These are phyloP conservation scores for Gaeumannomyces sp. DNA, from an alignment of 2,329 filamentous ascomycete species.

Conservation along the genomic window DNA sequence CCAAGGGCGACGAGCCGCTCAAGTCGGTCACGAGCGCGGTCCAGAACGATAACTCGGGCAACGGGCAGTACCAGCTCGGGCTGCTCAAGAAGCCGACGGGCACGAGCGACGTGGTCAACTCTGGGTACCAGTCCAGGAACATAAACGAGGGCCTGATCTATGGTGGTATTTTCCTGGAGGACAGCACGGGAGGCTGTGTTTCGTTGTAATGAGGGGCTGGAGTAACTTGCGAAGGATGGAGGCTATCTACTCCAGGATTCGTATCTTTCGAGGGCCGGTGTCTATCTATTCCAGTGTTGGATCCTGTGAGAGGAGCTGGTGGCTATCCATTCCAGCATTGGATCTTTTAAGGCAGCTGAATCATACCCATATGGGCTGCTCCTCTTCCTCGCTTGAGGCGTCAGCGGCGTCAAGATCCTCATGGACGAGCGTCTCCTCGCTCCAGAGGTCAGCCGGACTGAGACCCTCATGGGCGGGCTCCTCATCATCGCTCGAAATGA, in stretches of 20 bases:
- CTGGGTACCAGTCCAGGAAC: conserved; percentile 39
- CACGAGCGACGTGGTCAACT: conserved; percentile 42
- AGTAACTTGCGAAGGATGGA: not conserved
- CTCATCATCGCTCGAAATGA: no score
- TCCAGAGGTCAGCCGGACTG: no score
- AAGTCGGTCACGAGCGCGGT: conserved; percentile 38
- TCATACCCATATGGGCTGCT: no score
- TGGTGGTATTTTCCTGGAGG: conserved; percentile 44
- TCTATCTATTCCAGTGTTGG: no score
- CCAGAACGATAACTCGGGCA: conserved; percentile 45
- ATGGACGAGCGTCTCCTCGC: no score
- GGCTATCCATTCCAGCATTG: no score
- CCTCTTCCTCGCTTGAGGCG: no score
- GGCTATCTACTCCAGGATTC: not conserved
- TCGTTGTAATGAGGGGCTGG: conserved; percentile 26
- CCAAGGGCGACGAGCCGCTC: conserved; percentile 38
- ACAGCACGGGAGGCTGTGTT: conserved; percentile 34
- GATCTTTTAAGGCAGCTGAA: no score
- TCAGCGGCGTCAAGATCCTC: no score
- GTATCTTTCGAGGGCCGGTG: no score
- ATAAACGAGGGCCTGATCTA: conserved; percentile 45
- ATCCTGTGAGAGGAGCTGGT: no score
- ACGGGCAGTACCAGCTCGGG: conserved; percentile 50
- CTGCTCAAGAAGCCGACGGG: conserved; percentile 52
- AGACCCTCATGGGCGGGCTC: no score